Base-by-base conservation (phyloP, 331 rosid species). In the Acacia concinna region DNA sequence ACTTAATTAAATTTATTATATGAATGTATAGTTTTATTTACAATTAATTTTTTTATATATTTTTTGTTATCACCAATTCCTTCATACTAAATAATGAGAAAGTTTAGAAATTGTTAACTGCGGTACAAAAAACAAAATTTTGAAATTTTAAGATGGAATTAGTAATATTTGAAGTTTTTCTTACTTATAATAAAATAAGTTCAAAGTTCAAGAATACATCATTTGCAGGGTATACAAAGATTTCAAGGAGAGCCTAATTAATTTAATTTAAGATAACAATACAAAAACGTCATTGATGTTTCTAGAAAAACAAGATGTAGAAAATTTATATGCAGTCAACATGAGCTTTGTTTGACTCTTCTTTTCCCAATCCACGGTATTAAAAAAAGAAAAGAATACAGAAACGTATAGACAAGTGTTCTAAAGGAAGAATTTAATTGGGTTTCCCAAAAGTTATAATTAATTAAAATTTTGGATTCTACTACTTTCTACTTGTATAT, bases 271-370 rank as follows among this genome's bases (percentile, higher is more conserved):
- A 46, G 6, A 21, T 52, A 52, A 3, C 28, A 52, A 52, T 52
- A 52, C 4, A 0, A 11, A 18, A 3, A 11, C 8, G 32, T 10
- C 15, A 28, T 56, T 7, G 4, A 10, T 21, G 34, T 12, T 27
- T 71, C 73, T 59, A 64, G 75, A 30, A 73, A n/a, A 73, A n/a
- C 62, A 38, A 51, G 49, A 49, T 35, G 44, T 56, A 13, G 56
- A 64, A 34, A 70, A 38, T 41, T 15, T 40, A 11, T 5, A 28
- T 37, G 44, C 8, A 15, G 87, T 86, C 87, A 86, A 86, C 84
- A 70, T 6, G 35, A 74, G 41, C 80, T 77, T 69, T 81, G 11
- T 78, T 83, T 86, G 84, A 81, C 89, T 73, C 74, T 46, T 81
- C 32, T 81, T 73, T 81, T 78, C 62, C 68, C 69, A 72, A 44